These are phyloP conservation scores for Fusarium temperatum DNA, from an alignment of 2,329 filamentous ascomycete species.

Conservation along the genomic window DNA sequence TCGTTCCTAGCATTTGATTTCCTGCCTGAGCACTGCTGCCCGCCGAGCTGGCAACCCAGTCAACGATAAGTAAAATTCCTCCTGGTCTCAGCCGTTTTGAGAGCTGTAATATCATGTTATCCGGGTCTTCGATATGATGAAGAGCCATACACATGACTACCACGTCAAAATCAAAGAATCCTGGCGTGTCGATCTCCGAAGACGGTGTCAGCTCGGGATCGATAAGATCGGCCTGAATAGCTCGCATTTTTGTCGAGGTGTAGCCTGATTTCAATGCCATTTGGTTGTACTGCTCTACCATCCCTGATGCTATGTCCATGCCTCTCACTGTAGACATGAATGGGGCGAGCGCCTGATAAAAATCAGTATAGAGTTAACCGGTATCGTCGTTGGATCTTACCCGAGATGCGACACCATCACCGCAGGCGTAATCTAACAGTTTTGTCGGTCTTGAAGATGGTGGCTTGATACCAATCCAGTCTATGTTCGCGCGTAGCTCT, in stretches of 20 bases:
- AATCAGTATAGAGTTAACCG: neutral
- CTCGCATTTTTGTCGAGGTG: slow-evolving; percentile 39
- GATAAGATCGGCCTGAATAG: slow-evolving; percentile 45
- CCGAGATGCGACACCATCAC: slow-evolving; percentile 42
- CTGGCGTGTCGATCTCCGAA: slow-evolving; percentile 26
- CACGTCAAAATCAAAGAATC: slow-evolving; percentile 45
- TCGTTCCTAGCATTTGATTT: slow-evolving; percentile 8
- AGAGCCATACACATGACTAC: slow-evolving; percentile 49
- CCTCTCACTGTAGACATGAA: slow-evolving; percentile 45
- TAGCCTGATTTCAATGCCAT: slow-evolving; percentile 39
- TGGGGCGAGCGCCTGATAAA: slow-evolving; percentile 43
- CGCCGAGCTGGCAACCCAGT: slow-evolving; percentile 40
- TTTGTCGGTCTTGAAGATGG: slow-evolving; percentile 11
- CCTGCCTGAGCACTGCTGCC: slow-evolving; percentile 3
- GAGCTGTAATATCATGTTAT: slow-evolving; percentile 42
- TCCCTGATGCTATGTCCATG: slow-evolving; percentile 48
- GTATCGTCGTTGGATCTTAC: slow-evolving; percentile 15
- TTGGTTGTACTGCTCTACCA: slow-evolving; percentile 46
- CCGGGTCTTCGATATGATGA: slow-evolving; percentile 47
- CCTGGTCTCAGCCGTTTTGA: slow-evolving; percentile 42
- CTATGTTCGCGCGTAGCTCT: slow-evolving; percentile 38
- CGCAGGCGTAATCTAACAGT: slow-evolving; percentile 47
- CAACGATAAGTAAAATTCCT: slow-evolving; percentile 47
- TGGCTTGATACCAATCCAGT: slow-evolving; percentile 39
- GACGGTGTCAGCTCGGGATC: slow-evolving; percentile 31